Evolutionary conservation across 2,329 filamentous ascomycete genomes (phyloP), one percentile per base, ranked within the genome.

Genomic region (Pseudogymnoascus sp.): DNA sequence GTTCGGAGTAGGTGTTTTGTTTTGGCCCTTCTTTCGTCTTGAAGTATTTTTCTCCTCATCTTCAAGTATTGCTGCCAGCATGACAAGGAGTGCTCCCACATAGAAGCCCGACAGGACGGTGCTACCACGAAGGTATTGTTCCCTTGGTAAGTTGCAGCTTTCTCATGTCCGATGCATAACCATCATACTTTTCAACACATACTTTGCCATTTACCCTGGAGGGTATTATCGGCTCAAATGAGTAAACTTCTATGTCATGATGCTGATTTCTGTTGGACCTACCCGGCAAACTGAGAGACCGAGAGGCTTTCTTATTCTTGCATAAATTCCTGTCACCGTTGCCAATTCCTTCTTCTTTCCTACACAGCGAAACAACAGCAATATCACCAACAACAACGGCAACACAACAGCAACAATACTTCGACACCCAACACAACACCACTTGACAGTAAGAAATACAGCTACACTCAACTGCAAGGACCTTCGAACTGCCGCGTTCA

Each of bases 271-370:
- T 55, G 49, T 33, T 21, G 28, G 28, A 16, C 28, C 49, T 55
- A 35, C 49, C 49, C 28, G 28, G 49, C 49, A 55, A 7, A 18
- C 8, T 14, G 4, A 55, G 49, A 55, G 28, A 33, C 28, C 4
- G 28, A 21, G 16, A 4, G 16, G 28, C 5, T 12, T 16, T 55
- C 28, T 55, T 35, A 55, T 35, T 55, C n/a, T 31, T 52, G 45
- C n/a, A 18, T 52, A 52, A 52, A 21, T 55, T 55, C 49, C 6
- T 55, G 49, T 55, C 49, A 55, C 49, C 49, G 49, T 12, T 21
- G 9, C 49, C 9, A 21, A 18, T 14, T 33, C 16, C 49, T 55
- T 14, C 28, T 55, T 55, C 28, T 28, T 55, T 55, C 28, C n/a
- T 35, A 18, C n/a, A n/a, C 45, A 55, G 14, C n/a, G 8, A 25